Percentiles rank a stretch among this genome's conserved stretches.
phyloP scores from a whole-genome alignment of 805 yeast species.

The Sugiyamaella smithiae region DNA sequence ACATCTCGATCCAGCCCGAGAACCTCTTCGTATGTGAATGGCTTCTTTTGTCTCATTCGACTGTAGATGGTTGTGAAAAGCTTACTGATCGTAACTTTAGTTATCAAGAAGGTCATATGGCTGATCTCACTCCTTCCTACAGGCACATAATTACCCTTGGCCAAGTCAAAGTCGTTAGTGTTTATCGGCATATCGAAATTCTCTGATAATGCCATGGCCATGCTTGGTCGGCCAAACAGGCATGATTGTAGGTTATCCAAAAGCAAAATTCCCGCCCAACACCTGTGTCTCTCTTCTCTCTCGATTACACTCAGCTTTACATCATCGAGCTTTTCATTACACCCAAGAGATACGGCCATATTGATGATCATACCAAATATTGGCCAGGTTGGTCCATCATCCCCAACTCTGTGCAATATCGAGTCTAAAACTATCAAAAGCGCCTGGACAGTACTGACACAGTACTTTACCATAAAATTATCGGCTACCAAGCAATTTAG shows the following conservation, averaged over 20 bases:
- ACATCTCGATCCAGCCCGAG: constrained; percentile 6
- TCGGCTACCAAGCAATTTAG: constrained; percentile 14
- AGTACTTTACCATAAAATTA: constrained; percentile 11
- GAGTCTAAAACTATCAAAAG: constrained; percentile 8
- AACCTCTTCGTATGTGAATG: constrained; percentile 12
- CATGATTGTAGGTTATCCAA: constrained; percentile 17
- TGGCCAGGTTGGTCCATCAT: constrained; percentile 15
- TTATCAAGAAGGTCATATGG: constrained; percentile 15
- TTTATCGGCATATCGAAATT: constrained; percentile 10
- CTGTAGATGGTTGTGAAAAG: constrained; percentile 7
- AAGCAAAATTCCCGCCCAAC: constrained; percentile 17
- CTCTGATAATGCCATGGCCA: neutral
- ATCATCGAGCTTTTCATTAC: constrained; percentile 9
- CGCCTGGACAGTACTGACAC: constrained; percentile 14
- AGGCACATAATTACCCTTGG: neutral
- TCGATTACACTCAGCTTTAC: constrained; percentile 7
- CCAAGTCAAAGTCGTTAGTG: constrained; percentile 9
- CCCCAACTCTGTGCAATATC: constrained; percentile 11
- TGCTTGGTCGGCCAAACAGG: constrained; percentile 16
- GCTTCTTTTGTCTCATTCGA: constrained; percentile 7
- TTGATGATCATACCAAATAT: constrained; percentile 8
- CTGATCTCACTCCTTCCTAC: neutral
- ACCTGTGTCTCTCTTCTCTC: constrained; percentile 11
- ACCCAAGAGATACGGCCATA: constrained; percentile 14
- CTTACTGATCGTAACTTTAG: constrained; percentile 9